Evolutionary conservation across 257 asterid genomes (phyloP).

Genomic region (Lycium barbarum): DNA sequence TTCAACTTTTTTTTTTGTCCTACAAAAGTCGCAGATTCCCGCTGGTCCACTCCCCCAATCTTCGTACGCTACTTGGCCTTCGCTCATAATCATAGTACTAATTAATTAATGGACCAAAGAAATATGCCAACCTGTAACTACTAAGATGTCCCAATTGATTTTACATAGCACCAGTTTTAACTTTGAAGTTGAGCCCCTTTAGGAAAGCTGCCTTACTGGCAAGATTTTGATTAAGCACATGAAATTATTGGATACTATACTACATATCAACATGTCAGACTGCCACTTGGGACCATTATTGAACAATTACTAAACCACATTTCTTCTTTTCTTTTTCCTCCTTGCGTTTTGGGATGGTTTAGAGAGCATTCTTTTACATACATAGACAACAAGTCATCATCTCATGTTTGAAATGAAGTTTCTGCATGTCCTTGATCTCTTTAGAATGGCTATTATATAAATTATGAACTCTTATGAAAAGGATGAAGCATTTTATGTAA

Average conservation of each 20-base stretch:
- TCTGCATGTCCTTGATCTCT: too few species aligned
- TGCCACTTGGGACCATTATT: not conserved
- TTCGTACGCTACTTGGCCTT: not conserved
- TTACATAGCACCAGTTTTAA: not conserved
- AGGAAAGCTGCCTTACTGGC: conserved; percentile 26
- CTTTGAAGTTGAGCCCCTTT: not conserved
- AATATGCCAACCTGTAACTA: not conserved
- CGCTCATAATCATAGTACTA: not conserved
- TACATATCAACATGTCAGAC: not conserved
- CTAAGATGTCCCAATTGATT: not conserved
- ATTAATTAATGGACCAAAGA: not conserved
- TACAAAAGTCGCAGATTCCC: too few species aligned
- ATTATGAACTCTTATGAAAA: too few species aligned
- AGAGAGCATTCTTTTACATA: too few species aligned
- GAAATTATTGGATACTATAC: not conserved
- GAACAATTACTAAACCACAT: too few species aligned
- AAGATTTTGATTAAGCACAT: not conserved
- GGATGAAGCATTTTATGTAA: too few species aligned
- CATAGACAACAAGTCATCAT: too few species aligned
- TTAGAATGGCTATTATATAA: too few species aligned
- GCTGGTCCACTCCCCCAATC: not conserved
- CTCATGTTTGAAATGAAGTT: too few species aligned
- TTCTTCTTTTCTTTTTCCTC: too few species aligned
- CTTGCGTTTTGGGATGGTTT: too few species aligned
- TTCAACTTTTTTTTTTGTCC: too few species aligned